Percentiles rank a stretch among this genome's conserved stretches.
These are phyloP conservation scores for Sequoiadendron giganteum DNA, from an alignment of 75 land plant species.

Conservation along the genomic window DNA sequence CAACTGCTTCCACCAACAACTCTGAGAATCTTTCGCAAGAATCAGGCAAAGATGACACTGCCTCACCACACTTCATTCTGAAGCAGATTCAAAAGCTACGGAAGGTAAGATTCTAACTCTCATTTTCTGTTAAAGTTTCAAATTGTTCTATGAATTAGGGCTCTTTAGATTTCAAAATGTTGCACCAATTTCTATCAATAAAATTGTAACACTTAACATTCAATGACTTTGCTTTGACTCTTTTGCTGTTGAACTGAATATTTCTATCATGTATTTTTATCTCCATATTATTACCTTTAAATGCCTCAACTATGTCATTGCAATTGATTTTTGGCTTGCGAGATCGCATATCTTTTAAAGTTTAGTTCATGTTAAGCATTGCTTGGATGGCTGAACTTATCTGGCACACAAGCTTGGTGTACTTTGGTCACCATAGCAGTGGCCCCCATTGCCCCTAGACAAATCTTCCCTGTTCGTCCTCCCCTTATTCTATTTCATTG, in stretches of 20 bases:
- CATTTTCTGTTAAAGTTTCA: background rate
- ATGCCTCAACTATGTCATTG: background rate
- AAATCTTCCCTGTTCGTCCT: too few species aligned
- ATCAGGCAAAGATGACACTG: background rate
- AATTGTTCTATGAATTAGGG: background rate
- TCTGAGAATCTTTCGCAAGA: background rate
- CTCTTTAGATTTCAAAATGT: background rate
- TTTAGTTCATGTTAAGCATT: background rate
- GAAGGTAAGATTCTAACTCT: background rate
- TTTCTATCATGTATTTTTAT: background rate
- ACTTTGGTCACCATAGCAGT: too few species aligned
- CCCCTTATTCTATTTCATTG: too few species aligned
- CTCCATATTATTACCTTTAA: background rate
- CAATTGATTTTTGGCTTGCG: background rate
- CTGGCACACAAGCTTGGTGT: too few species aligned
- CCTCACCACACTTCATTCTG: background rate
- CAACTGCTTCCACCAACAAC: background rate
- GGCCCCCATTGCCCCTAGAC: too few species aligned
- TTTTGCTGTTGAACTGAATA: background rate
- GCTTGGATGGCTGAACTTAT: background rate
- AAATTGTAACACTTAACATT: background rate
- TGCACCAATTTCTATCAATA: background rate
- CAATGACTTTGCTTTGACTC: background rate
- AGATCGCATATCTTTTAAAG: background rate
- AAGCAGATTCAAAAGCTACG: constrained; percentile 4